Evolutionary conservation across 345 rosid species (phyloP).

Genomic region (Eucalyptus decipiens): DNA sequence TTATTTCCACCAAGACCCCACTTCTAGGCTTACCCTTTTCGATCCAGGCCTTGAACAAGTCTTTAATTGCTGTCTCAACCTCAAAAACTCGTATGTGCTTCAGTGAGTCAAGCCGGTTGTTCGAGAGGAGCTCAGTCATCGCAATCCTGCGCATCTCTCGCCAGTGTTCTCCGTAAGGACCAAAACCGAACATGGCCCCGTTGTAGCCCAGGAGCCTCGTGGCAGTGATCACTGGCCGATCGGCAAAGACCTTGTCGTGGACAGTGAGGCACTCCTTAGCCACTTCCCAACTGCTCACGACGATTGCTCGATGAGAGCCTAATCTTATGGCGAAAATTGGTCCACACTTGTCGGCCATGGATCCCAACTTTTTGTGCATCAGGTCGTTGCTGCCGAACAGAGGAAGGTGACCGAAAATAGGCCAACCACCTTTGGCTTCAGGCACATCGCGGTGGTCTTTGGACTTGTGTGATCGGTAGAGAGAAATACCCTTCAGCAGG

Average conservation of each 20-base stretch:
- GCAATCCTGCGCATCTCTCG: constrained; percentile 21
- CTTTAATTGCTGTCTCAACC: neutral
- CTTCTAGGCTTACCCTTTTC: neutral
- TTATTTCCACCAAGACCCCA: constrained; percentile 12
- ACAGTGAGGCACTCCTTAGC: constrained; percentile 15
- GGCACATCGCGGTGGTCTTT: neutral
- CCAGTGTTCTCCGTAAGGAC: constrained; percentile 26
- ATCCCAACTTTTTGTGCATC: neutral
- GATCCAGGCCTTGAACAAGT: neutral
- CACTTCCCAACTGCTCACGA: constrained; percentile 10
- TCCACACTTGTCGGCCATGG: constrained; percentile 21
- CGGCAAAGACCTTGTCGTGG: constrained; percentile 10
- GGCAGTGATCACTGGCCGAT: constrained; percentile 5
- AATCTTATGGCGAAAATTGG: constrained; percentile 11
- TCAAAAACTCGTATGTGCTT: constrained; percentile 11
- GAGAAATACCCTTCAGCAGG: neutral
- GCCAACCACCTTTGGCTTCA: constrained; percentile 22
- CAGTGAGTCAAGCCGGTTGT: constrained; percentile 7
- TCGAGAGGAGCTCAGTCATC: constrained; percentile 12
- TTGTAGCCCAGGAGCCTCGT: constrained; percentile 11
- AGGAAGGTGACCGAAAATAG: constrained; percentile 29
- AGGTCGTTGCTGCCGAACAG: constrained; percentile 5
- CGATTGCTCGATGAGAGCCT: constrained; percentile 10
- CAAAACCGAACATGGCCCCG: constrained; percentile 24
- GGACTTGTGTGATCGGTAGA: neutral